phyloP scores from a whole-genome alignment of 495 filamentous ascomycete genomes.

The Monascus purpureus region DNA sequence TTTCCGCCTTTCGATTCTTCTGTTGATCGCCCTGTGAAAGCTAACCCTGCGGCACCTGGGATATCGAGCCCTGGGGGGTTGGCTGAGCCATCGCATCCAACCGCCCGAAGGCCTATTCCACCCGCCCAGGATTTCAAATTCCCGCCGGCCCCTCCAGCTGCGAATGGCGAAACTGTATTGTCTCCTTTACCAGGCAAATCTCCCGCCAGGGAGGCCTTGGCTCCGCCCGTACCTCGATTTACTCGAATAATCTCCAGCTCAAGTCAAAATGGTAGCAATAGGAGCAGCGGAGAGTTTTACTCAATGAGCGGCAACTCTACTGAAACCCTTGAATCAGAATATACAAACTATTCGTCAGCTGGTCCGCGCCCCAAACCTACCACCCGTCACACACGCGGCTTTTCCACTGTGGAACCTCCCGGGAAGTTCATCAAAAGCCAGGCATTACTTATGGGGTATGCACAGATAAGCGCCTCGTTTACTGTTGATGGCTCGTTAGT shows the following conservation, averaged over 20 bases:
- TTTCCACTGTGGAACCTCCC: conserved; percentile 40
- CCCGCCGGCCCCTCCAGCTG: conserved; percentile 36
- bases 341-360: conserved; percentile 50
- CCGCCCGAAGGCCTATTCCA: conserved; percentile 23
- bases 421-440: conserved; percentile 42
- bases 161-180: conserved; percentile 7
- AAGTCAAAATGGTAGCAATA: conserved; percentile 48
- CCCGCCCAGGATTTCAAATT: conserved; percentile 56
- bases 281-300: conserved; percentile 92
- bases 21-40: neutral
- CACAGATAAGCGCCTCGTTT: conserved; percentile 85
- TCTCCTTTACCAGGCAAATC: conserved; percentile 6
- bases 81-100: conserved; percentile 12
- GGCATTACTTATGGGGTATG: conserved; percentile 94
- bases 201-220: conserved; percentile 7
- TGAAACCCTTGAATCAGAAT: conserved; percentile 87
- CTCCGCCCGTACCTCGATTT: conserved; percentile 39
- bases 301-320: conserved; percentile 85
- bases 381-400: conserved; percentile 44
- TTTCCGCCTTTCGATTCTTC: conserved; percentile 17
- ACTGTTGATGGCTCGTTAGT: conserved; percentile 83
- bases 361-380: conserved; percentile 27
- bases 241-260: conserved; percentile 60
- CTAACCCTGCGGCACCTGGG: conserved; percentile 5
- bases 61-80: conserved; percentile 16